A percentile compares a stretch with the other conserved stretches of the same genome.
Evolutionary conservation across 2,329 filamentous ascomycete species (phyloP).

Genomic region (Aspergillus piperis): DNA sequence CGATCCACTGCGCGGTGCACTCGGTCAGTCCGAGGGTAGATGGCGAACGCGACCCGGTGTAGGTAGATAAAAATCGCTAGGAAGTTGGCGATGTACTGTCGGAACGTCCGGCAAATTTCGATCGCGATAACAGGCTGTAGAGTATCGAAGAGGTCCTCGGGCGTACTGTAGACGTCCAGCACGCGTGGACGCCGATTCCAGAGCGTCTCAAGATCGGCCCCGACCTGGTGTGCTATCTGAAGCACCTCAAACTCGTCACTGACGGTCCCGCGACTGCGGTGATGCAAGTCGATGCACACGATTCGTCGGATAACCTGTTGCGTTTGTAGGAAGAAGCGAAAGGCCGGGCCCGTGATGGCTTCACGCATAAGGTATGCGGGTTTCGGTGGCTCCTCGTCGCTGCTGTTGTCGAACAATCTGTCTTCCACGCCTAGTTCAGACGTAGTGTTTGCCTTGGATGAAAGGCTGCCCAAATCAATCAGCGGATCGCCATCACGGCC

Average conservation of each 20-base stretch:
- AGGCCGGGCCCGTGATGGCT: slow-evolving; percentile 34
- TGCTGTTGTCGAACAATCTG: slow-evolving; percentile 3
- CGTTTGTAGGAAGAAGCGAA: slow-evolving; percentile 35
- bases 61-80: slow-evolving; percentile 40
- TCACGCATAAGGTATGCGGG: slow-evolving; percentile 32
- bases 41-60: slow-evolving; percentile 40
- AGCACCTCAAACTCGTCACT: slow-evolving; percentile 43
- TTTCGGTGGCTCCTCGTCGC: slow-evolving; percentile 1
- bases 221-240: slow-evolving; percentile 39
- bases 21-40: slow-evolving; percentile 39
- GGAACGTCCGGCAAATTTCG: slow-evolving; percentile 35
- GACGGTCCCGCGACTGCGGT: slow-evolving; percentile 40
- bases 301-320: slow-evolving; percentile 40
- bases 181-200: slow-evolving; percentile 37
- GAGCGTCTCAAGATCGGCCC: slow-evolving; percentile 37
- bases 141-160: slow-evolving; percentile 30
- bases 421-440: slow-evolving; percentile 11
- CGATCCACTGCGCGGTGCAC: slow-evolving; percentile 38
- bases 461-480: slow-evolving; percentile 28
- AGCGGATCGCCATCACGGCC: slow-evolving; percentile 39
- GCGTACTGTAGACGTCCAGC: slow-evolving; percentile 34
- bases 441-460: not conserved
- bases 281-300: slow-evolving; percentile 39
- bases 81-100: slow-evolving; percentile 39
- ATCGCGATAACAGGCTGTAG: slow-evolving; percentile 29